Base-by-base conservation (phyloP, 192 early-diverging fungal species). In the Backusella tuberculispora region DNA sequence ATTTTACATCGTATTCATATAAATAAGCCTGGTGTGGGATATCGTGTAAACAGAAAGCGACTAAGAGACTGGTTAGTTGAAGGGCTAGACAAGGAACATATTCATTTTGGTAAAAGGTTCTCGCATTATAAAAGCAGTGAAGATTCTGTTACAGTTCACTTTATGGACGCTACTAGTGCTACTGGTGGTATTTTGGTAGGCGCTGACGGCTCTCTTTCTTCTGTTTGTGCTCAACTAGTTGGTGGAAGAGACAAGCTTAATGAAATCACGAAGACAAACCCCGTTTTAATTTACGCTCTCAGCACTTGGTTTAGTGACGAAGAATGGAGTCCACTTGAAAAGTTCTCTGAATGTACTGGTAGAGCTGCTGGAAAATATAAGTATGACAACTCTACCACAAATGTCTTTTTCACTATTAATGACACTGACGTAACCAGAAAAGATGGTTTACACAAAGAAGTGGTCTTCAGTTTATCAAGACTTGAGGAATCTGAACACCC, bases 191-290 rank as follows among this genome's bases (percentile, higher is more conserved):
- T 80, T 13, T n/a, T 83, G 8, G 82, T 83, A 0, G 82, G 78
- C n/a, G 74, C 79, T 5, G 83, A 83, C 64, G 83, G 83, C 5
- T 76, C 78, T 4, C 75, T 68, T 14, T 78, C 75, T 13, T 56
- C 38, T 4, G 65, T 83, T 2, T 75, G 81, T 37, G 19, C 66
- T 29, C 70, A 75, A 29, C 40, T 77, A 21, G 38, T 73, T n/a
- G 42, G 42, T 26, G 56, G 72, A 12, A 29, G 26, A 10, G 72
- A 73, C 0, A 43, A 24, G 3, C 0, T 53, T 8, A 7, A 40
- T 21, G 26, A 63, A 29, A 38, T 44, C 1, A 73, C 72, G 6
- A 45, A 14, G 10, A 64, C 19, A 17, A 63, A 64, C 41, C 56
- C 53, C 0, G 56, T 63, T 14, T 19, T 38, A 5, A 24, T 63